phyloP scores from a whole-genome alignment of 257 asterid species.

The Ilex asprella region DNA sequence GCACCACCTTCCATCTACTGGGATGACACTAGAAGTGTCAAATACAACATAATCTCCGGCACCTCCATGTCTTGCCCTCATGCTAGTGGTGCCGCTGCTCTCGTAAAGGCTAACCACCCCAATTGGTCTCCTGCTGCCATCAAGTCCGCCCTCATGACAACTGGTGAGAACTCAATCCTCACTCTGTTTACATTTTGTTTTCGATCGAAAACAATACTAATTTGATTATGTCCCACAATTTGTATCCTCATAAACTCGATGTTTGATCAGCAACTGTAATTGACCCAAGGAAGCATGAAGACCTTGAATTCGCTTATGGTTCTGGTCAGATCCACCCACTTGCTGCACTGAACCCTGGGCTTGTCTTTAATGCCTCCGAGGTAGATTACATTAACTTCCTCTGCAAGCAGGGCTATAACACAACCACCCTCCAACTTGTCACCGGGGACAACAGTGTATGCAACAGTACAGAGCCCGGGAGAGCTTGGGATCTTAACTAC shows the following conservation, averaged over 20 bases:
- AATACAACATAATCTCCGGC: conserved; percentile 31
- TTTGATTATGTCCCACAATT: no score
- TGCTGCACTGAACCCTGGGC: conserved; percentile 39
- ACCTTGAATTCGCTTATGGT: not conserved
- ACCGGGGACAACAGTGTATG: conserved; percentile 41
- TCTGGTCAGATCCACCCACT: conserved; percentile 16
- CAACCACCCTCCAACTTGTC: conserved; percentile 26
- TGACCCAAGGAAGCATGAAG: conserved; percentile 4
- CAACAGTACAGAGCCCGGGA: conserved; percentile 21
- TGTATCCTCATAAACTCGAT: no score
- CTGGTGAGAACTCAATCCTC: conserved; percentile 10
- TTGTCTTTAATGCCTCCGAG: conserved; percentile 35
- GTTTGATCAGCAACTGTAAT: no score
- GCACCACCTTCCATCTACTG: not conserved
- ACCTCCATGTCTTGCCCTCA: conserved; percentile 50
- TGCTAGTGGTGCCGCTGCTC: conserved; percentile 35
- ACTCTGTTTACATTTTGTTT: no score
- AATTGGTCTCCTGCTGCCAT: conserved; percentile 51
- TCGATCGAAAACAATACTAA: no score
- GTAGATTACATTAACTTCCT: conserved; percentile 38
- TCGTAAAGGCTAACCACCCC: conserved; percentile 36
- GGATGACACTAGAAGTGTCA: conserved; percentile 16
- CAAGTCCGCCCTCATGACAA: conserved; percentile 44
- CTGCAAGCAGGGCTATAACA: conserved; percentile 45
- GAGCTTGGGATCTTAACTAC: conserved; percentile 44